phyloP scores from a whole-genome alignment of 768 basidiomycete species.

The Mycena vulgaris region DNA sequence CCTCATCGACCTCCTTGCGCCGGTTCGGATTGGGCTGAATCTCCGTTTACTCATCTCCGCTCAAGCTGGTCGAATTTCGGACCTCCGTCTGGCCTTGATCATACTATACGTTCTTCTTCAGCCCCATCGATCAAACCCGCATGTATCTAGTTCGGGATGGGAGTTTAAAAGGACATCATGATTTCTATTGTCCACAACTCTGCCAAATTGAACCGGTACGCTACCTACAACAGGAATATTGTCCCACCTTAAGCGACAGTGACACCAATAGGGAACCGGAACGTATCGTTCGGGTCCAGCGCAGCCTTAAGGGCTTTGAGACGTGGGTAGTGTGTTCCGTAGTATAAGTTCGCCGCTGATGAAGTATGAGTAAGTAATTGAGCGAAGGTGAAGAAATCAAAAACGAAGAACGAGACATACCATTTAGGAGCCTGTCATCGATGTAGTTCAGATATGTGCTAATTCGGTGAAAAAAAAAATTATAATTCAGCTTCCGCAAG shows the following conservation, averaged over 20 bases:
- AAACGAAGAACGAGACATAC: slow-evolving; percentile 42
- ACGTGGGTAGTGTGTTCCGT: slow-evolving; percentile 27
- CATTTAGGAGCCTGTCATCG: slow-evolving; percentile 52
- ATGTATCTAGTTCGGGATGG: slow-evolving; percentile 26
- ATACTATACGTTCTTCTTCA: slow-evolving; percentile 13
- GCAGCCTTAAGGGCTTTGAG: slow-evolving; percentile 19
- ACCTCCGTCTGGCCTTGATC: slow-evolving; percentile 14
- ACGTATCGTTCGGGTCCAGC: slow-evolving; percentile 29
- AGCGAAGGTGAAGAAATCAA: slow-evolving; percentile 15
- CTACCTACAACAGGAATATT: slow-evolving; percentile 25
- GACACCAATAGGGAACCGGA: slow-evolving; percentile 29
- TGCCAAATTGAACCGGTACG: slow-evolving; percentile 24
- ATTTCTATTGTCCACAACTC: slow-evolving; percentile 28
- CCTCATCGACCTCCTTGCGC: slow-evolving; percentile 16
- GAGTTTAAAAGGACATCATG: slow-evolving; percentile 27
- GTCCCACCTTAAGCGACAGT: slow-evolving; percentile 26
- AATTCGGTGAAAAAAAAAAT: slow-evolving; percentile 6
- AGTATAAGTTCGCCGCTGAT: slow-evolving; percentile 26
- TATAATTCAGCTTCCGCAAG: slow-evolving; percentile 12
- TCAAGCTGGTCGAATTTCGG: slow-evolving; percentile 22
- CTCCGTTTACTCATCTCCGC: slow-evolving; percentile 20
- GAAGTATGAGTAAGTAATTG: slow-evolving; percentile 6
- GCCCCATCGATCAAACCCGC: slow-evolving; percentile 15
- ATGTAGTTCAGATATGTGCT: slow-evolving; percentile 59
- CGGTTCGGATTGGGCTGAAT: slow-evolving; percentile 20